Evolutionary conservation across 2,329 filamentous ascomycete genomes (phyloP).

Genomic region (Fusarium solani-melongenae): DNA sequence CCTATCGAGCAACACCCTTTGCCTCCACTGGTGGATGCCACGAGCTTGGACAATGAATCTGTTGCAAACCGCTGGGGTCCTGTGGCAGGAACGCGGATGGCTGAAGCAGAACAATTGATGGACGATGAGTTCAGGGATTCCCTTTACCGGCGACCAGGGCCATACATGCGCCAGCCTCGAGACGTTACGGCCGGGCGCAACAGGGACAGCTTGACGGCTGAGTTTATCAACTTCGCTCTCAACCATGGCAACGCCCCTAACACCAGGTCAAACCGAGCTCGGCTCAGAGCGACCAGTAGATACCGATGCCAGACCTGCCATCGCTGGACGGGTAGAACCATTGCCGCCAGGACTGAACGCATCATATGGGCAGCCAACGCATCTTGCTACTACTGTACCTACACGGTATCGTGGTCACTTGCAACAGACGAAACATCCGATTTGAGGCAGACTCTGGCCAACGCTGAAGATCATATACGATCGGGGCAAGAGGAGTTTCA

Average conservation of each 20-base stretch:
- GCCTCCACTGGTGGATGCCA: neutral
- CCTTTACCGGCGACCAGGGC: neutral
- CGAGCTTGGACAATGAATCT: neutral
- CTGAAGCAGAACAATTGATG: neutral
- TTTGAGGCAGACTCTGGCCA: neutral
- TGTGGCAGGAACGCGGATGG: neutral
- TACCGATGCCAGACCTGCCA: neutral
- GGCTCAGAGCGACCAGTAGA: neutral
- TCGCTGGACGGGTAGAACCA: neutral
- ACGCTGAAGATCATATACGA: neutral
- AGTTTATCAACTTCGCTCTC: too few species aligned
- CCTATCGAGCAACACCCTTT: neutral
- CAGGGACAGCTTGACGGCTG: too few species aligned
- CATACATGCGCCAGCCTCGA: neutral
- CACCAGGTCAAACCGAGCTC: neutral
- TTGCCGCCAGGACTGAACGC: neutral
- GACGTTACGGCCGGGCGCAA: neutral
- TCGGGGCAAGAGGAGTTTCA: neutral
- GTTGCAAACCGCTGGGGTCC: neutral
- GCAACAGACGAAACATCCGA: neutral
- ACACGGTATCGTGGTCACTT: neutral
- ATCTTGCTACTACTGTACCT: slow-evolving; percentile 1
- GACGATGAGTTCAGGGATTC: neutral
- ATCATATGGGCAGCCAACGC: neutral
- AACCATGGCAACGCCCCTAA: too few species aligned